Evolutionary conservation across 805 yeast genomes (phyloP).

Genomic region (Diddensiella transvaalensis): DNA sequence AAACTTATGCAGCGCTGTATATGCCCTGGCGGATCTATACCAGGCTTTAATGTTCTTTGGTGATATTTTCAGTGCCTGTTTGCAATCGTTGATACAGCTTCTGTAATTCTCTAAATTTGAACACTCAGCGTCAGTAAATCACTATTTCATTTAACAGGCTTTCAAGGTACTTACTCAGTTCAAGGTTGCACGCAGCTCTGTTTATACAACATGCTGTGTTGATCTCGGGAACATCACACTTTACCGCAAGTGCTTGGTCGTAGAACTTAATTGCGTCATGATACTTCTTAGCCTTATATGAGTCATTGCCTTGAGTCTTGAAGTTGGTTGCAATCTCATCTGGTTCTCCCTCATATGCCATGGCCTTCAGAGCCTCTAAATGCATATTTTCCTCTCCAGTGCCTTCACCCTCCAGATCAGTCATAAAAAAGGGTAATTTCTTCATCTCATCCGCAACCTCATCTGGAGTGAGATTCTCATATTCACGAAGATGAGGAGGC

Average conservation of each 20-base stretch:
- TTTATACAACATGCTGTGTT: constrained; percentile 67
- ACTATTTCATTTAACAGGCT: background rate
- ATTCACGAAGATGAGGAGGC: constrained; percentile 77
- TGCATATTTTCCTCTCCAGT: constrained; percentile 62
- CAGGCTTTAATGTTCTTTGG: constrained; percentile 78
- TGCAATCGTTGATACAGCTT: constrained; percentile 81
- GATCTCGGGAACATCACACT: constrained; percentile 52
- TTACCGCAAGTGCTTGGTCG: constrained; percentile 71
- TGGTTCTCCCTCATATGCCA: constrained; percentile 95
- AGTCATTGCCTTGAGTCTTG: constrained; percentile 89
- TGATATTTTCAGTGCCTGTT: constrained; percentile 59
- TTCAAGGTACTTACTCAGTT: constrained; percentile 39
- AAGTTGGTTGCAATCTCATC: constrained; percentile 86
- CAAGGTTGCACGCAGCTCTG: constrained; percentile 89
- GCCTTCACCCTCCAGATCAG: constrained; percentile 69
- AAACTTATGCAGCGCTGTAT: constrained; percentile 57
- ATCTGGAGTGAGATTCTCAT: constrained; percentile 50
- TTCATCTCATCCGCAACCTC: constrained; percentile 76
- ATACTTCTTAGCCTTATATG: constrained; percentile 67
- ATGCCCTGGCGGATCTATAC: constrained; percentile 80
- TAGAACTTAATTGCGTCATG: constrained; percentile 75
- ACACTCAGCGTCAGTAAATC: background rate
- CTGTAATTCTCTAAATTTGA: constrained; percentile 65
- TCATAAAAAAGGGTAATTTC: constrained; percentile 92
- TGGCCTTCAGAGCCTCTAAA: constrained; percentile 83